Percentiles rank a stretch among this genome's conserved stretches.
phyloP scores from a whole-genome alignment of 2,329 filamentous ascomycete species.

The Capronia americana region DNA sequence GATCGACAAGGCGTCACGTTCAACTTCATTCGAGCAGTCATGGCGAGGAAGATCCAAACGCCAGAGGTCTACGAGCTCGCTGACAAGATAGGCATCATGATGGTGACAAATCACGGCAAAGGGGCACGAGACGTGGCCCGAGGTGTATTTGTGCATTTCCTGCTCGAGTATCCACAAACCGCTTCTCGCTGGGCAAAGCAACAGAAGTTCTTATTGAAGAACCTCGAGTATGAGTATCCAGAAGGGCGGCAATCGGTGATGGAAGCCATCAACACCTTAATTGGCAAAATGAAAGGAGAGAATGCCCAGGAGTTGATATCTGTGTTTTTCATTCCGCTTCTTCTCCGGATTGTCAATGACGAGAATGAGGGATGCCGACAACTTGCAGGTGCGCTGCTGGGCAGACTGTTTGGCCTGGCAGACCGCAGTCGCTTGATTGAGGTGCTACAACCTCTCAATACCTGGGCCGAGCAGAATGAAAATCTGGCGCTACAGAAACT shows the following conservation, averaged over 20 bases:
- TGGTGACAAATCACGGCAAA: constrained; percentile 94
- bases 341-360: constrained; percentile 87
- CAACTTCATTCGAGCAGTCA: constrained; percentile 86
- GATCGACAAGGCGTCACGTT: constrained; percentile 92
- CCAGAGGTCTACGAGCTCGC: constrained; percentile 88
- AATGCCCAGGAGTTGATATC: constrained; percentile 81
- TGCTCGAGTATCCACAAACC: constrained; percentile 92
- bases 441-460: constrained; percentile 73
- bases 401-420: constrained; percentile 78
- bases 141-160: constrained; percentile 90
- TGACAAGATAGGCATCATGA: constrained; percentile 86
- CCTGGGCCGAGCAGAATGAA: constrained; percentile 77
- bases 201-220: constrained; percentile 84
- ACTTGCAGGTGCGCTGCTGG: constrained; percentile 79
- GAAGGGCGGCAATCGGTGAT: constrained; percentile 91
- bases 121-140: constrained; percentile 85
- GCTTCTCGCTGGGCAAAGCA: constrained; percentile 89
- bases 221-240: constrained; percentile 86
- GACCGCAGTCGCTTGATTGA: constrained; percentile 73
- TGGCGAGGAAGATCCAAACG: constrained; percentile 84
- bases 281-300: constrained; percentile 82
- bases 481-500: constrained; percentile 74
- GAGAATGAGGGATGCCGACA: constrained; percentile 84
- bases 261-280: constrained; percentile 85
- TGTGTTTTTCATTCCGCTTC: constrained; percentile 82